phyloP scores from a whole-genome alignment of 2,329 filamentous ascomycete genomes.

The Cladorrhinum sp. region DNA sequence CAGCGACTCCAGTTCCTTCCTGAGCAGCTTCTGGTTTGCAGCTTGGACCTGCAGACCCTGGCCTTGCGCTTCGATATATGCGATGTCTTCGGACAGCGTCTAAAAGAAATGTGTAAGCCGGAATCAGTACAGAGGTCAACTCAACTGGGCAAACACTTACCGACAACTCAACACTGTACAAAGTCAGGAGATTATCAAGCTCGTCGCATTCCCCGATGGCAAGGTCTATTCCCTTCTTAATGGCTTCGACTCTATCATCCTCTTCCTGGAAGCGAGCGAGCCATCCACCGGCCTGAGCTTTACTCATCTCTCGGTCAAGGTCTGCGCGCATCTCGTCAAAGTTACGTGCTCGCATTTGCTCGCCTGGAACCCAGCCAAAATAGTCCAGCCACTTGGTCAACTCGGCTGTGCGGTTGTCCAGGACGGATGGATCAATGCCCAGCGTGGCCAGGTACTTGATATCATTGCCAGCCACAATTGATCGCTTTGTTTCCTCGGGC shows the following conservation, averaged over 20 bases:
- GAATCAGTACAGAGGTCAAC: not conserved
- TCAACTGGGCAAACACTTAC: constrained; percentile 50
- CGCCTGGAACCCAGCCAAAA: constrained; percentile 80
- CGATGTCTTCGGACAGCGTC: constrained; percentile 93
- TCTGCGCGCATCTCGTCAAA: constrained; percentile 80
- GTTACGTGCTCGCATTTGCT: constrained; percentile 68
- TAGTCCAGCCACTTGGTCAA: constrained; percentile 81
- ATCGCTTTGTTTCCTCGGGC: constrained; percentile 54
- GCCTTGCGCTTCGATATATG: constrained; percentile 94
- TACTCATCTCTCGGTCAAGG: constrained; percentile 81
- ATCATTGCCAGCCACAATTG: constrained; percentile 68
- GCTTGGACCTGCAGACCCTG: constrained; percentile 97
- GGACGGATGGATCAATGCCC: constrained; percentile 71
- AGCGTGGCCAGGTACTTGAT: constrained; percentile 73
- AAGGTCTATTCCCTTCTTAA: constrained; percentile 80
- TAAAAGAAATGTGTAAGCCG: constrained; percentile 38
- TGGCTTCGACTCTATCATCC: constrained; percentile 82
- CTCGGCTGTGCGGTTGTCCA: constrained; percentile 73
- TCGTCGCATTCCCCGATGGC: constrained; percentile 96
- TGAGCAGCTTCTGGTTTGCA: constrained; percentile 91
- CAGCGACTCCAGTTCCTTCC: constrained; percentile 84
- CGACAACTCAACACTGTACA: constrained; percentile 92
- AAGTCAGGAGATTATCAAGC: constrained; percentile 85
- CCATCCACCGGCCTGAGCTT: constrained; percentile 91
- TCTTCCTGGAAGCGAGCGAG: constrained; percentile 79